Evolutionary conservation across 2,329 filamentous ascomycete genomes (phyloP).

Genomic region (Didymella glomerata): DNA sequence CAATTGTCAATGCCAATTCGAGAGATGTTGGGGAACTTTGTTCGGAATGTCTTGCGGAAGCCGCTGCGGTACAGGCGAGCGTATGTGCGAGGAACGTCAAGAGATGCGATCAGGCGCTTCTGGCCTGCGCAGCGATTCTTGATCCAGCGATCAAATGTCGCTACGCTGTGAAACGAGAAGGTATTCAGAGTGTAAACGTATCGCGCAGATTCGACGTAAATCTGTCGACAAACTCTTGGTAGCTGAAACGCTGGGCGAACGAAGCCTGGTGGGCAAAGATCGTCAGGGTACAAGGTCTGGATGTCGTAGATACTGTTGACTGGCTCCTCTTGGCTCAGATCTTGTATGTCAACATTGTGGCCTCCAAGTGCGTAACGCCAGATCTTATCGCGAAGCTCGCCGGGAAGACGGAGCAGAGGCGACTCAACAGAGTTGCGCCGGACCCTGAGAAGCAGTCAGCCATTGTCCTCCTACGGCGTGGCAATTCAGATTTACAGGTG

Average conservation of each 20-base stretch:
- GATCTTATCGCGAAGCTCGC: slow-evolving; percentile 27
- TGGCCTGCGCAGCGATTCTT: slow-evolving; percentile 19
- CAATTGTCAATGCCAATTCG: slow-evolving; percentile 21
- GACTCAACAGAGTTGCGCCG: slow-evolving; percentile 22
- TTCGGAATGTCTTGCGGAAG: slow-evolving; percentile 13
- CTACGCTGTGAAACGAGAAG: slow-evolving; percentile 6
- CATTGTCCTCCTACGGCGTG: no score
- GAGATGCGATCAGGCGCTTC: slow-evolving; percentile 17
- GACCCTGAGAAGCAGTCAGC: slow-evolving; percentile 5
- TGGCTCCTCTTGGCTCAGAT: neutral
- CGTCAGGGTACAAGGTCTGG: neutral
- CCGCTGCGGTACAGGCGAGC: slow-evolving; percentile 14
- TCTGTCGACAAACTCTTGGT: slow-evolving; percentile 18
- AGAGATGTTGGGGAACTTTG: slow-evolving; percentile 23
- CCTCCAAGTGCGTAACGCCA: slow-evolving; percentile 22
- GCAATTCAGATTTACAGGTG: slow-evolving; percentile 10
- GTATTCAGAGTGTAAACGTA: slow-evolving; percentile 13
- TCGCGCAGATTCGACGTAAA: slow-evolving; percentile 21
- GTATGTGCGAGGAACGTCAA: slow-evolving; percentile 23
- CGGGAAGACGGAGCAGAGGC: slow-evolving; percentile 26
- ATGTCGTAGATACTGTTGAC: neutral
- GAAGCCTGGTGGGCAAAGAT: neutral
- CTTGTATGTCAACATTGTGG: slow-evolving; percentile 11
- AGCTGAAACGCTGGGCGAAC: slow-evolving; percentile 9
- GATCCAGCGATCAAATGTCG: slow-evolving; percentile 20